Percentiles rank a stretch among this genome's conserved stretches.
Evolutionary conservation across 305 asterid species (phyloP).

Genomic region (Fraxinus greggii): DNA sequence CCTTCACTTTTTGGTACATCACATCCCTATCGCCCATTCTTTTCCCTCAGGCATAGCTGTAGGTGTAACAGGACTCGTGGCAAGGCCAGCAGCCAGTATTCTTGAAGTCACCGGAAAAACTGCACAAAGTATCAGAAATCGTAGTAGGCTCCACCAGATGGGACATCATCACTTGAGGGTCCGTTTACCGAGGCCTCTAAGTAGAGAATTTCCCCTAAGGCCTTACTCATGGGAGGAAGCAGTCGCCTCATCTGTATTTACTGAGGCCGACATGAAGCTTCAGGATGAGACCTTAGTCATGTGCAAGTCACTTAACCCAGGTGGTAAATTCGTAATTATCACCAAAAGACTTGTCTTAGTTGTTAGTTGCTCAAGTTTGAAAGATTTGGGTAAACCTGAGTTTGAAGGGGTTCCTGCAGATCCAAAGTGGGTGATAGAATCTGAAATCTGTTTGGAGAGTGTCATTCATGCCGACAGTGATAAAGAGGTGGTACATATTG

Average conservation of each 20-base stretch:
- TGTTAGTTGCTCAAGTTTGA: conserved; percentile 66
- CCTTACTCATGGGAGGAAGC: conserved; percentile 98
- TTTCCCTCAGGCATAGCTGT: conserved; percentile 72
- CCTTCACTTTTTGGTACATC: neutral
- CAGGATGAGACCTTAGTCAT: conserved; percentile 55
- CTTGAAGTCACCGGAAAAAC: conserved; percentile 97
- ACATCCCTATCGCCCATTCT: neutral
- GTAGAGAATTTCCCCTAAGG: conserved; percentile 58
- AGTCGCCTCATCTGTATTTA: conserved; percentile 68
- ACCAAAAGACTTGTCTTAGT: conserved; percentile 62
- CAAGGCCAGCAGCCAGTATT: conserved; percentile 96
- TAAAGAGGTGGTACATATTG: conserved; percentile 70
- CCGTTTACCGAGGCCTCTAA: conserved; percentile 86
- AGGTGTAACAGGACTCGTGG: conserved; percentile 92
- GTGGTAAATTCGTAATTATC: conserved; percentile 61
- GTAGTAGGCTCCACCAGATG: conserved; percentile 69
- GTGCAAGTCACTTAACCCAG: conserved; percentile 69
- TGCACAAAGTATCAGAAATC: conserved; percentile 93
- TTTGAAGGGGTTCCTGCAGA: conserved; percentile 81
- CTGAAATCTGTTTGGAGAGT: conserved; percentile 67
- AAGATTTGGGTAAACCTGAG: conserved; percentile 52
- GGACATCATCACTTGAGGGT: conserved; percentile 60
- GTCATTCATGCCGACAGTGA: conserved; percentile 73
- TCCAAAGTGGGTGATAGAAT: conserved; percentile 64
- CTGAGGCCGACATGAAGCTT: conserved; percentile 47